Base-by-base conservation (phyloP, 805 yeast genomes). In the Starmerella vaccinii region DNA sequence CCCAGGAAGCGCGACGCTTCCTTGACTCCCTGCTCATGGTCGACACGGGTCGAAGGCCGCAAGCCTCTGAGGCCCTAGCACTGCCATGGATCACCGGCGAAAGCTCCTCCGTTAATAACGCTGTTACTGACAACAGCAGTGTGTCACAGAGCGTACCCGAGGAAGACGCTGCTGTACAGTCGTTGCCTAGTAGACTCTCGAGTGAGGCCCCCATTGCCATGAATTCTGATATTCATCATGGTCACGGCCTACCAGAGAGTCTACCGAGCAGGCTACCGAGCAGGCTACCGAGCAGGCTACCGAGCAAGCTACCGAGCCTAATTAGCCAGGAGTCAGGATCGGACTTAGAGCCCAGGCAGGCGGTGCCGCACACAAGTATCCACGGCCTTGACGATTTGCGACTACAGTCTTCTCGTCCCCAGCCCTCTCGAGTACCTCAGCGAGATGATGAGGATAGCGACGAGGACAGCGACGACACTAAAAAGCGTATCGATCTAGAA, bases 21-120 rank as follows among this genome's bases (percentile, higher is more conserved):
- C 71, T 92, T 30, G 76, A 75, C 49, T 66, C 79, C 19, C 69
- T 94, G 51, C 71, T 92, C 15, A 84, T 82, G 61, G 87, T 84
- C 1, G 82, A 88, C 62, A 95, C 95, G 0, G 67, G 73, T 32
- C 64, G 74, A 35, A 73, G 98, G 53, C 74, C 84, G 18, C 78
- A 82, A 18, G 96, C 97, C 0, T 70, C 70, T 6, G 77, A 76
- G 49, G 97, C 97, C 0, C 70, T 90, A 42, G 63, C 70, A 18
- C 95, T 87, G 63, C 82, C 82, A 3, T 92, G 98, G 98, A 70
- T 90, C n/a, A 62, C 61, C 22, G 49, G 29, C 41, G 43, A 24
- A 21, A 10, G 7, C 29, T 5, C 4, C 6, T 10, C 32, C 9
- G 41, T 2, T 5, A 37, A 4, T 4, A 24, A 37, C 19, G 41